Base-by-base conservation (phyloP, 768 basidiomycete genomes). In the Rhizopogon vinicolor region DNA sequence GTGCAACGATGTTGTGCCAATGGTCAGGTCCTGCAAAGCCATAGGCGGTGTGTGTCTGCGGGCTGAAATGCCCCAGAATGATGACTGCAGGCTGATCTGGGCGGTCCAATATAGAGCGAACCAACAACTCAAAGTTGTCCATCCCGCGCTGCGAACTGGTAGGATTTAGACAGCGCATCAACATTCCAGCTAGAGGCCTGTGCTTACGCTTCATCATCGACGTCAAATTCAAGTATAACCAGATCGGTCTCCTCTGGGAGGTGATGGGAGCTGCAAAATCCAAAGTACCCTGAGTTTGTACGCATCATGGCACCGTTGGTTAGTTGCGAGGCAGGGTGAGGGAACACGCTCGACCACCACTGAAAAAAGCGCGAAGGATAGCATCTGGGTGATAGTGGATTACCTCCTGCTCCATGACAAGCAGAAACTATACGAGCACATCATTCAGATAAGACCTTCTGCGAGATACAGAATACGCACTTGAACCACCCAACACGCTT, bases 281-380 rank as follows among this genome's bases (percentile, higher is more conserved):
- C 90, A 76, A 95, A 99, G 74, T 99, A 99, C 10, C 86, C 88
- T 1, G 94, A 93, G 71, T 89, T 88, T 19, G 95, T 94, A 49
- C 86, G 85, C 14, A 93, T 81, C 81, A 95, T 89, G 3, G 96
- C 96, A 37, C 96, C 96, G 70, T 99, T 99, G 28, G 96, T 99
- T 62, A 99, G 82, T 69, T 98, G 95, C 10, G 95, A 93, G 2
- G 94, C 95, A 0, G 96, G 96, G 70, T 99, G 93, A 0, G 96
- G 97, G 74, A 99, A 99, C n/a, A 98, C 83, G 52, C 78, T 81
- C 72, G 95, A 93, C 91, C 96, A 97, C 96, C 97, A 99, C 50
- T 87, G 77, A 77, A 98, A 98, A 75, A 98, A 91, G 52, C 84
- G 84, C n/a, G 90, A 86, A 1, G 97, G 96, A 71, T 98, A 99